phyloP scores from a whole-genome alignment of 2,329 filamentous ascomycete genomes.

The Akanthomyces lecanii region DNA sequence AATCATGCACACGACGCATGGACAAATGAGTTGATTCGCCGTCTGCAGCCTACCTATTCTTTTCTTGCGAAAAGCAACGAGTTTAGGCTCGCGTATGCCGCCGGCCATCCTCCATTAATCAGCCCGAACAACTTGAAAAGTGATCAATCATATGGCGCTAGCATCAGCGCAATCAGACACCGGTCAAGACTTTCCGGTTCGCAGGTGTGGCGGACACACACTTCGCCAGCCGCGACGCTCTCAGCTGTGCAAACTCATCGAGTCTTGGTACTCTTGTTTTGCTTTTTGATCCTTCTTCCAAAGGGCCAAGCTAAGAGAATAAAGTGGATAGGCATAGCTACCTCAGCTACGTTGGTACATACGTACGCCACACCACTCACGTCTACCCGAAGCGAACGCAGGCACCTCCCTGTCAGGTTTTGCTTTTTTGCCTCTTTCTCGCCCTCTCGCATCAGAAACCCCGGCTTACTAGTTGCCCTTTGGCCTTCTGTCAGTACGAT shows the following conservation, averaged over 20 bases:
- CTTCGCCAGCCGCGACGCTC: too few species aligned
- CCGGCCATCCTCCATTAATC: too few species aligned
- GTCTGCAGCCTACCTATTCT: too few species aligned
- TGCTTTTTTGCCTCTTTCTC: background rate
- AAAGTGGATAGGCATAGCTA: background rate
- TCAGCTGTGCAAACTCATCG: background rate
- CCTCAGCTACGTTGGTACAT: background rate
- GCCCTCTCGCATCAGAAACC: background rate
- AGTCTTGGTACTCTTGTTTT: background rate
- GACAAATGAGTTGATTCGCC: too few species aligned
- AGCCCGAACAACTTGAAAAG: background rate
- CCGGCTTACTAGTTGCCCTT: background rate
- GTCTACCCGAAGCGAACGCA: background rate
- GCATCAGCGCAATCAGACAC: constrained; percentile 10
- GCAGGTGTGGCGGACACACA: background rate
- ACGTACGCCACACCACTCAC: background rate
- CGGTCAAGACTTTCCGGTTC: background rate
- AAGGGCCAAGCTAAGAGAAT: background rate
- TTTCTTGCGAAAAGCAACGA: background rate
- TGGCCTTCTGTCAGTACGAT: background rate
- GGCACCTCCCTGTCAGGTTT: background rate
- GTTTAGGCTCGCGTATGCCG: background rate
- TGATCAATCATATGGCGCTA: constrained; percentile 5
- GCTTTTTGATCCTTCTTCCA: background rate
- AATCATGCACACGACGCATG: too few species aligned